These are phyloP conservation scores for Grammothele lineata DNA, from an alignment of 768 basidiomycete genomes.

Conservation along the genomic window DNA sequence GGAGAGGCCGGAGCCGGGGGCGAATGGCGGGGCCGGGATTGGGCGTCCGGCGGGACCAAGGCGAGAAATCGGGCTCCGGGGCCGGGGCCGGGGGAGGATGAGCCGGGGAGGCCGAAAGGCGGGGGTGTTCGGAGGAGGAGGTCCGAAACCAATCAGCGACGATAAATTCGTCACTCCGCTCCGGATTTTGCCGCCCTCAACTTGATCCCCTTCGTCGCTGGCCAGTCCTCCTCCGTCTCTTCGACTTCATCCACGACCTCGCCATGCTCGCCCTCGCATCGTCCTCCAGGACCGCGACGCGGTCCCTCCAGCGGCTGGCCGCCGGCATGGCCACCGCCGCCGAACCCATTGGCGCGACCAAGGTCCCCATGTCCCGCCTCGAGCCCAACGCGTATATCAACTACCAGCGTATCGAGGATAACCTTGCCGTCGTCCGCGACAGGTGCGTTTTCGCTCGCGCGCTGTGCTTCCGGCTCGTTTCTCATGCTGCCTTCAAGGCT, in stretches of 20 bases:
- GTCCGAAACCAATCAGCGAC: constrained; percentile 25
- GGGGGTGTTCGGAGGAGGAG: constrained; percentile 17
- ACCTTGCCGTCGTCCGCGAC: constrained; percentile 81
- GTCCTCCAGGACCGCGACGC: constrained; percentile 21
- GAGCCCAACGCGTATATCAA: constrained; percentile 84
- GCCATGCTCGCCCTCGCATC: constrained; percentile 29
- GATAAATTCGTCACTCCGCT: constrained; percentile 25
- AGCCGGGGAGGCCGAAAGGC: constrained; percentile 8
- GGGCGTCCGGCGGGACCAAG: no score
- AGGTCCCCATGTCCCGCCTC: constrained; percentile 84
- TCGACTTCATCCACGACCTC: constrained; percentile 20
- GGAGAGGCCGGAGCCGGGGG: no score
- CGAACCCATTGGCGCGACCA: constrained; percentile 78
- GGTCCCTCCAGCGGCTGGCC: constrained; percentile 27
- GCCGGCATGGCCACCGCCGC: constrained; percentile 77
- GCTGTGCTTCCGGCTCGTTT: not conserved
- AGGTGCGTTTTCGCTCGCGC: constrained; percentile 46
- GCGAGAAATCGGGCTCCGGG: no score
- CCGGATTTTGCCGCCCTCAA: constrained; percentile 18
- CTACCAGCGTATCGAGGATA: constrained; percentile 98
- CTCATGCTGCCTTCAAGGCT: constrained; percentile 44
- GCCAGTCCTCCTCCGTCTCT: constrained; percentile 18
- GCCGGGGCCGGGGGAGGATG: not conserved
- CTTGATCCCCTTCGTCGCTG: constrained; percentile 11
- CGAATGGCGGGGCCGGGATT: no score